A percentile compares a stretch with the other conserved stretches of the same genome.
Evolutionary conservation across 1,284 basidiomycete species (phyloP).

Genomic region (Pascua sp.): DNA sequence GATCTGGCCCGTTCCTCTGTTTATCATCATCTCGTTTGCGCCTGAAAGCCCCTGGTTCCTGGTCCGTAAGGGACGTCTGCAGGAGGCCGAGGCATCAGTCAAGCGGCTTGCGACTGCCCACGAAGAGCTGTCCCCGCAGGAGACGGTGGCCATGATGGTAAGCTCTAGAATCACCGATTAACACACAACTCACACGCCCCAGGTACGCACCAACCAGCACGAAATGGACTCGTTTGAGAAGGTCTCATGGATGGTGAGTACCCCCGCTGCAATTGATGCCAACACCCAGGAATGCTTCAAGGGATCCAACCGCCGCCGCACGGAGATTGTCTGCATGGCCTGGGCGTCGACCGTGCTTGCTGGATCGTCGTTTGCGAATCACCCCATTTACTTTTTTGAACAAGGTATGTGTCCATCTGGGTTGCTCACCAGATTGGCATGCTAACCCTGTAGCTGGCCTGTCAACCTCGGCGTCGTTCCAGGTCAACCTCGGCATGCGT

Average conservation of each 20-base stretch:
- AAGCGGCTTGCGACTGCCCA: slow-evolving; percentile 34
- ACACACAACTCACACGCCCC: slow-evolving; percentile 40
- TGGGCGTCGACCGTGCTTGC: slow-evolving; percentile 24
- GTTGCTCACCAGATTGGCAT: slow-evolving; percentile 14
- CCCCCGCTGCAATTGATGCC: slow-evolving; percentile 30
- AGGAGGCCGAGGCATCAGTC: slow-evolving; percentile 43
- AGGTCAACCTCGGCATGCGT: slow-evolving; percentile 22
- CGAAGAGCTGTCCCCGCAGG: slow-evolving; percentile 23
- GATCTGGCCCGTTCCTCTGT: slow-evolving; percentile 23
- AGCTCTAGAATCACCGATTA: slow-evolving; percentile 38
- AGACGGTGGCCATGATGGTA: slow-evolving; percentile 25
- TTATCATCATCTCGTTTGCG: slow-evolving; percentile 10
- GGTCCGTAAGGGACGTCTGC: slow-evolving; percentile 32
- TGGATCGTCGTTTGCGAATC: slow-evolving; percentile 18
- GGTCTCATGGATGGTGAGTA: slow-evolving; percentile 11
- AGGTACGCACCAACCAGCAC: slow-evolving; percentile 36
- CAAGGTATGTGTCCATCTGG: background rate
- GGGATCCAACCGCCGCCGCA: slow-evolving; percentile 48
- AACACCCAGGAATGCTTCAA: slow-evolving; percentile 51
- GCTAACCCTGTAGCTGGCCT: slow-evolving; percentile 37
- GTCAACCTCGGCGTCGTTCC: slow-evolving; percentile 22
- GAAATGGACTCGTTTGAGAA: slow-evolving; percentile 27
- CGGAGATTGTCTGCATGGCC: slow-evolving; percentile 43
- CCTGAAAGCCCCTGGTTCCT: slow-evolving; percentile 25
- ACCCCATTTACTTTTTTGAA: slow-evolving; percentile 9